A percentile compares a stretch with the other conserved stretches of the same genome.
These are phyloP conservation scores for Ustilago sp. DNA, from an alignment of 1,284 basidiomycete species.

Conservation along the genomic window DNA sequence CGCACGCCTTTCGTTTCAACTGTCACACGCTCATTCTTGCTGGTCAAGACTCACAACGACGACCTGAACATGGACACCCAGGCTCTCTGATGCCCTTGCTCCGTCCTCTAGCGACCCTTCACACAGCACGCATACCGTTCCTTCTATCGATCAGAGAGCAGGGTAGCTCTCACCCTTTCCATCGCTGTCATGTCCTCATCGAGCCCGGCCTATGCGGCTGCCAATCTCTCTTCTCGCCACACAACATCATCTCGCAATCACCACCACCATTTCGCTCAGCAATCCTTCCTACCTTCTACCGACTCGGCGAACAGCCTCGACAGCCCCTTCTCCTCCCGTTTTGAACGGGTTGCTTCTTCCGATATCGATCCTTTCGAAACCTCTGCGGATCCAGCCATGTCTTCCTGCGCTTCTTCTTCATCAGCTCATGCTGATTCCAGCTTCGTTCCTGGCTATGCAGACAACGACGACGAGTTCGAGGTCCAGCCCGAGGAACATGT, in stretches of 20 bases:
- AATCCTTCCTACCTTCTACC: constrained; percentile 21
- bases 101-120: constrained; percentile 4
- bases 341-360: constrained; percentile 30
- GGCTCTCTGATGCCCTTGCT: constrained; percentile 10
- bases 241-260: constrained; percentile 8
- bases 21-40: constrained; percentile 3
- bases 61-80: constrained; percentile 16
- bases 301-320: constrained; percentile 30
- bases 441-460: constrained; percentile 14
- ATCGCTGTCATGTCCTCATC: constrained; percentile 21
- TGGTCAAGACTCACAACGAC: constrained; percentile 10
- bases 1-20: neutral
- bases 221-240: constrained; percentile 2
- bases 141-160: neutral
- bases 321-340: constrained; percentile 25
- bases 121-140: neutral
- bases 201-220: constrained; percentile 7
- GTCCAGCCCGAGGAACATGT: constrained; percentile 63
- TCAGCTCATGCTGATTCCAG: constrained; percentile 24
- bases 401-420: constrained; percentile 27
- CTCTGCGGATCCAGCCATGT: constrained; percentile 15
- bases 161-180: no score
- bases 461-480: constrained; percentile 30
- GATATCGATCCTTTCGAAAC: constrained; percentile 5
- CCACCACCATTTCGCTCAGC: constrained; percentile 11